Percentiles rank a stretch among this genome's conserved stretches.
phyloP scores from a whole-genome alignment of 768 basidiomycete genomes.

The Boletus sp. region DNA sequence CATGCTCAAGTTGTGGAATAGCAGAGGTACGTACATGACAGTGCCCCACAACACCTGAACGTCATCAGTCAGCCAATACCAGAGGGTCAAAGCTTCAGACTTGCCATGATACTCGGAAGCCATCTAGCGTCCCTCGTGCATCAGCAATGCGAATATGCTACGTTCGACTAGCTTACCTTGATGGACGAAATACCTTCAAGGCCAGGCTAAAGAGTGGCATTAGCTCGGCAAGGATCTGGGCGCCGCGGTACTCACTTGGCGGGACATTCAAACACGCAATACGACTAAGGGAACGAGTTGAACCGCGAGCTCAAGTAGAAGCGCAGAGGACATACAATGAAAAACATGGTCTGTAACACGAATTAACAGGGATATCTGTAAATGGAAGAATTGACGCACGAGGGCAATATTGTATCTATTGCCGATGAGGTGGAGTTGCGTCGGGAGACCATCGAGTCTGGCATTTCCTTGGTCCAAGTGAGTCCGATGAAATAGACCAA shows the following conservation, averaged over 20 bases:
- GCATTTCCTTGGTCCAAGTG: conserved; percentile 49
- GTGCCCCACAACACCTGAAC: conserved; percentile 62
- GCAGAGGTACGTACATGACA: conserved; percentile 44
- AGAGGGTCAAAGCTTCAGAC: conserved; percentile 6
- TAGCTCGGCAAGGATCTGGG: background rate
- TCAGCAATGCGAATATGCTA: background rate
- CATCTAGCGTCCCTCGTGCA: conserved; percentile 37
- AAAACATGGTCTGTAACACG: conserved; percentile 58
- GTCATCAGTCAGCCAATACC: background rate
- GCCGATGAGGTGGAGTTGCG: conserved; percentile 53
- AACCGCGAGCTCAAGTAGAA: background rate
- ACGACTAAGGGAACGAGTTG: conserved; percentile 12
- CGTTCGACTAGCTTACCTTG: conserved; percentile 39
- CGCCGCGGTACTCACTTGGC: conserved; percentile 47
- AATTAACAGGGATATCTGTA: background rate
- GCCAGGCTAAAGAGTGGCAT: conserved; percentile 29
- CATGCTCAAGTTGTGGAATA: background rate
- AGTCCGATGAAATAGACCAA: background rate
- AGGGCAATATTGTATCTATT: conserved; percentile 66
- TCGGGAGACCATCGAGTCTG: conserved; percentile 58
- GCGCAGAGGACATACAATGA: conserved; percentile 49
- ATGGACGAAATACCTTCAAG: conserved; percentile 63
- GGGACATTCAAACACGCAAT: conserved; percentile 58
- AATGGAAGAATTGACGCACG: conserved; percentile 33
- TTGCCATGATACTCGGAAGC: conserved; percentile 64